Evolutionary conservation across 805 yeast species (phyloP).

Genomic region (Cyberlindnera xishuangbannaensis): DNA sequence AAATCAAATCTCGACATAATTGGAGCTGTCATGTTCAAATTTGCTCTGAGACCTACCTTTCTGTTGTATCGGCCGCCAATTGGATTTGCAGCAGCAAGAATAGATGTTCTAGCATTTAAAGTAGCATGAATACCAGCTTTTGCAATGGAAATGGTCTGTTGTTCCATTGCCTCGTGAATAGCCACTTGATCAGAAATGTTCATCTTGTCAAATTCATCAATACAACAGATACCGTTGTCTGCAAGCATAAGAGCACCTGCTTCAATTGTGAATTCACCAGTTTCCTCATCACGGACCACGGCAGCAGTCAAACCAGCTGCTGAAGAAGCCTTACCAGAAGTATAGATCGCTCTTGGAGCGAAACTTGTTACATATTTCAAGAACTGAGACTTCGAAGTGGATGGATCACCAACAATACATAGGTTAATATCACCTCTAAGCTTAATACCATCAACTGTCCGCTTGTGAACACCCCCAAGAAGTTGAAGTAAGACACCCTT

Average conservation of each 20-base stretch:
- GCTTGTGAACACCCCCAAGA: conserved; percentile 93
- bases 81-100: conserved; percentile 98
- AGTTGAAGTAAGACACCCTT: conserved; percentile 87
- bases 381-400: conserved; percentile 95
- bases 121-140: conserved; percentile 99
- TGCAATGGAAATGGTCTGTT: conserved; percentile 96
- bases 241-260: conserved; percentile 99
- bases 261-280: conserved; percentile 94
- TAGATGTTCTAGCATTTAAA: conserved; percentile 91
- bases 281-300: conserved; percentile 94
- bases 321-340: conserved; percentile 97
- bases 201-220: conserved; percentile 98
- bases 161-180: conserved; percentile 99
- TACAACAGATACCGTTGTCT: conserved; percentile 97
- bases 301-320: conserved; percentile 99
- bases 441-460: conserved; percentile 89
- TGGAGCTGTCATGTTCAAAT: conserved; percentile 94
- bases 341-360: conserved; percentile 91
- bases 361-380: conserved; percentile 87
- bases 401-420: conserved; percentile 96
- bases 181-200: conserved; percentile 94
- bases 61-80: conserved; percentile 95
- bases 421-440: conserved; percentile 95
- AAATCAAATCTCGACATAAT: conserved; percentile 97
- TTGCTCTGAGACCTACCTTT: conserved; percentile 74